A percentile compares a stretch with the other conserved stretches of the same genome.
Evolutionary conservation across 345 rosid genomes (phyloP).

Genomic region (Pseudoturritis turrita): DNA sequence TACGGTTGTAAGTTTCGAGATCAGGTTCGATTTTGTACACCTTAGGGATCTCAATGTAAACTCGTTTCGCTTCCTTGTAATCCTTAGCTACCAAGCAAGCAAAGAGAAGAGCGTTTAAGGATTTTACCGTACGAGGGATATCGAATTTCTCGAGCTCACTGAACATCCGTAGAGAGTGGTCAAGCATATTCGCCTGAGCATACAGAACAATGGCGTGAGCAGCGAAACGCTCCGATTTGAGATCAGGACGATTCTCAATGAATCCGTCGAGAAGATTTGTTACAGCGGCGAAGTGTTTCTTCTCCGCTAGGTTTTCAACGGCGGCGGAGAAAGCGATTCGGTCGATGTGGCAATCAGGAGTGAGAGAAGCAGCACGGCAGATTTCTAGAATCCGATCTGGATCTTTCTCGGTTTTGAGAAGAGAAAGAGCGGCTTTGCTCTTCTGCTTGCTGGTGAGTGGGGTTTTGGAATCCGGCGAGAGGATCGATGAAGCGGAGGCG

Average conservation of each 20-base stretch:
- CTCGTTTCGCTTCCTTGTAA: conserved; percentile 49
- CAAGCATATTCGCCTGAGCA: conserved; percentile 76
- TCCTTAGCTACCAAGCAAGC: conserved; percentile 65
- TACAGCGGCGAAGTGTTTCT: conserved; percentile 47
- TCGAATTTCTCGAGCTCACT: conserved; percentile 44
- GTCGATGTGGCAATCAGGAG: conserved; percentile 54
- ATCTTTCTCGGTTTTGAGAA: conserved; percentile 59
- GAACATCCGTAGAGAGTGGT: conserved; percentile 52
- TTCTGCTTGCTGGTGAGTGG: conserved; percentile 55
- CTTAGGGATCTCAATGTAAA: conserved; percentile 57
- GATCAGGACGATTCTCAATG: conserved; percentile 51
- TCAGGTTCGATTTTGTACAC: conserved; percentile 52
- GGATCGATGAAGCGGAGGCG: conserved; percentile 38
- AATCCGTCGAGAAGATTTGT: conserved; percentile 55
- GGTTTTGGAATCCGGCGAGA: conserved; percentile 35
- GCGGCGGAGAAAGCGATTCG: conserved; percentile 72
- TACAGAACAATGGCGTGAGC: conserved; percentile 63
- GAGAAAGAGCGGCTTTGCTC: conserved; percentile 64
- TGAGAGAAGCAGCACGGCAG: conserved; percentile 72
- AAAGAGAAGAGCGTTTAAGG: conserved; percentile 60
- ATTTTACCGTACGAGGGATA: conserved; percentile 43
- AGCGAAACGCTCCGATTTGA: conserved; percentile 52
- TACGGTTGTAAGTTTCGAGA: conserved; percentile 56
- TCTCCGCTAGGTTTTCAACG: conserved; percentile 44
- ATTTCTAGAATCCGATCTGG: conserved; percentile 78